phyloP scores from a whole-genome alignment of 495 filamentous ascomycete genomes.

The Aspergillus carlsbadensis region DNA sequence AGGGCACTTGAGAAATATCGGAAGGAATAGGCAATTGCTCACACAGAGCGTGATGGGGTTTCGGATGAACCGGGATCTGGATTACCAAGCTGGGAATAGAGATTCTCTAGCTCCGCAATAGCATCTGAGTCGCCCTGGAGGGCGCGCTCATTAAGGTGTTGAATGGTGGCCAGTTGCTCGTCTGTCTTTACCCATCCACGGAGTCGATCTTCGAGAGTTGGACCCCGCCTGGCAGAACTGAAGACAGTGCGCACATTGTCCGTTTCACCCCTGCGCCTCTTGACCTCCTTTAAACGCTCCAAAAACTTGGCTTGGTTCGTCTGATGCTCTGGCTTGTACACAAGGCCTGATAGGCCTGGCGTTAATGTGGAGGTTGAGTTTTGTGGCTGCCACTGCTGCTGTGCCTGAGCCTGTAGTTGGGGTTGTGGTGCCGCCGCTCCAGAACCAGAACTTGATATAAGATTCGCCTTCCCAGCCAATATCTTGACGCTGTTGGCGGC shows the following conservation, averaged over 20 bases:
- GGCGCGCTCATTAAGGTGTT: slow-evolving; percentile 33
- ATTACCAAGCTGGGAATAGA: slow-evolving; percentile 26
- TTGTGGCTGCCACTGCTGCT: background rate
- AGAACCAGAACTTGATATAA: slow-evolving; percentile 32
- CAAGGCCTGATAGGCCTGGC: slow-evolving; percentile 1
- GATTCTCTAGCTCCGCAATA: slow-evolving; percentile 28
- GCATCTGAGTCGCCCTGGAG: slow-evolving; percentile 37
- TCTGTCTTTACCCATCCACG: slow-evolving; percentile 43
- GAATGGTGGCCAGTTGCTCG: slow-evolving; percentile 36
- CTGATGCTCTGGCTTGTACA: slow-evolving; percentile 17
- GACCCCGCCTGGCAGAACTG: slow-evolving; percentile 24
- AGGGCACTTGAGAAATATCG: background rate
- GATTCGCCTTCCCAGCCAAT: slow-evolving; percentile 41
- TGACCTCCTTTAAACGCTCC: slow-evolving; percentile 40
- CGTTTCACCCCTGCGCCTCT: slow-evolving; percentile 42
- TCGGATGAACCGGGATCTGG: slow-evolving; percentile 6
- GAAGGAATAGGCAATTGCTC: background rate
- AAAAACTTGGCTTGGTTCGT: slow-evolving; percentile 47
- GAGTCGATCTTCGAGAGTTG: slow-evolving; percentile 33
- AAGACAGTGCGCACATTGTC: slow-evolving; percentile 43
- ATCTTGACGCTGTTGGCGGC: slow-evolving; percentile 57
- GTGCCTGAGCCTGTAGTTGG: slow-evolving; percentile 1
- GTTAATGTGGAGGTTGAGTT: background rate
- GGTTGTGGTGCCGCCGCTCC: slow-evolving; percentile 5
- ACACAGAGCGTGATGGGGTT: slow-evolving; percentile 3